Evolutionary conservation across 306 rosid genomes (phyloP).

Genomic region (Glycine latifolia): DNA sequence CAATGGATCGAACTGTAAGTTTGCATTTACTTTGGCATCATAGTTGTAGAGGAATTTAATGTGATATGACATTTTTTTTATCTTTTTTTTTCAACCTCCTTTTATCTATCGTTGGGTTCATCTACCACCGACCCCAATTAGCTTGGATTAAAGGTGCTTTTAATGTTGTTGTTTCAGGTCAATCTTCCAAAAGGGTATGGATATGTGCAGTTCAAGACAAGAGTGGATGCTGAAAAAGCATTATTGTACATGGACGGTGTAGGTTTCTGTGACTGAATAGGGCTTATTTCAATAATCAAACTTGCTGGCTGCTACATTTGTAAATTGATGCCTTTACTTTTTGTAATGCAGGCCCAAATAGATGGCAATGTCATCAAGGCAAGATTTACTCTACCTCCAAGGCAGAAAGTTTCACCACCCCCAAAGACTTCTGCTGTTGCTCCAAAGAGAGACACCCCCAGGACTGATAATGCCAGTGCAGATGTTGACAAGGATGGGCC

Average conservation of each 20-base stretch:
- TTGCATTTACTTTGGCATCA: slow-evolving; percentile 26
- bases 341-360: slow-evolving; percentile 84
- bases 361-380: slow-evolving; percentile 93
- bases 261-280: slow-evolving; percentile 53
- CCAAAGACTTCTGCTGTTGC: slow-evolving; percentile 67
- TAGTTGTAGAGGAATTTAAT: slow-evolving; percentile 6
- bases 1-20: slow-evolving; percentile 92
- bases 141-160: too few relatives aligned
- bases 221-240: slow-evolving; percentile 94
- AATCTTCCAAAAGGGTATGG: slow-evolving; percentile 97
- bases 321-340: slow-evolving; percentile 41
- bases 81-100: too few relatives aligned
- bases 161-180: slow-evolving; percentile 54
- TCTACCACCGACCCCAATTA: too few relatives aligned
- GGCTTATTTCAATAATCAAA: slow-evolving; percentile 29
- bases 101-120: too few relatives aligned
- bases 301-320: slow-evolving; percentile 22
- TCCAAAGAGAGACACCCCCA: slow-evolving; percentile 81
- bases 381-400: slow-evolving; percentile 86
- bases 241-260: slow-evolving; percentile 90
- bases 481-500: slow-evolving; percentile 84
- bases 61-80: not conserved
- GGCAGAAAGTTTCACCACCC: slow-evolving; percentile 82
- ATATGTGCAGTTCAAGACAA: slow-evolving; percentile 90
- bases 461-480: slow-evolving; percentile 70